Evolutionary conservation across 352 stramenopile genomes (phyloP), one percentile per base, ranked within the genome.

Genomic region (Elongisporangium prolatum): DNA sequence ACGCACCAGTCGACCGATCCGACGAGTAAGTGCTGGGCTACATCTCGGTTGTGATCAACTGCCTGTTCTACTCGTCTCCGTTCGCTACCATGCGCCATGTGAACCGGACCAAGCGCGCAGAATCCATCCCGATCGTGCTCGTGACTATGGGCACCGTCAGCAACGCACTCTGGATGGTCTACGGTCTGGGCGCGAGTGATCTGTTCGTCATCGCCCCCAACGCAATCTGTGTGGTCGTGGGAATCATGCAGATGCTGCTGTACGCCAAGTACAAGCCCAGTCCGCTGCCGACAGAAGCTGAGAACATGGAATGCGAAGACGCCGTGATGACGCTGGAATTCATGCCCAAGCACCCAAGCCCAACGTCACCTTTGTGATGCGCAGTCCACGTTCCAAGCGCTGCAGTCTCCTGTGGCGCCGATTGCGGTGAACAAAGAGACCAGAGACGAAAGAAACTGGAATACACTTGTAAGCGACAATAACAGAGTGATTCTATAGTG

Each of bases 151-250:
- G 71, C 24, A 50, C 74, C 0, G 10, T 69, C 25, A 83, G 80
- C 65, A 74, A 74, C 49, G 60, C 59, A 24, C 57, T 83, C 10
- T 87, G 77, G 74, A 67, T 83, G 47, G 25, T 74, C 24, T 84
- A 83, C 58, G 72, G 67, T 3, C n/a, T 71, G 44, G 60, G 60
- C 2, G 62, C 67, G 20, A 28, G 56, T 25, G 68, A 87, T 24
- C 56, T 63, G 25, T 65, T 84, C 37, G 53, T 87, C 4, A 21
- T 83, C 22, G 62, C 72, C 4, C 74, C 74, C 18, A 78, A 70
- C 17, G 61, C 61, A 11, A 51, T 84, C 21, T 72, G 65, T 11
- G 47, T 67, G 0, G 38, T 67, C 37, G 60, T 83, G 25, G 71
- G 74, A n/a, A 8, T 48, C 10, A 55, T 80, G 11, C 71, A 86